A percentile compares a stretch with the other conserved stretches of the same genome.
These are phyloP conservation scores for Maudiozyma saulgeensis DNA, from an alignment of 805 yeast genomes.

Conservation along the genomic window DNA sequence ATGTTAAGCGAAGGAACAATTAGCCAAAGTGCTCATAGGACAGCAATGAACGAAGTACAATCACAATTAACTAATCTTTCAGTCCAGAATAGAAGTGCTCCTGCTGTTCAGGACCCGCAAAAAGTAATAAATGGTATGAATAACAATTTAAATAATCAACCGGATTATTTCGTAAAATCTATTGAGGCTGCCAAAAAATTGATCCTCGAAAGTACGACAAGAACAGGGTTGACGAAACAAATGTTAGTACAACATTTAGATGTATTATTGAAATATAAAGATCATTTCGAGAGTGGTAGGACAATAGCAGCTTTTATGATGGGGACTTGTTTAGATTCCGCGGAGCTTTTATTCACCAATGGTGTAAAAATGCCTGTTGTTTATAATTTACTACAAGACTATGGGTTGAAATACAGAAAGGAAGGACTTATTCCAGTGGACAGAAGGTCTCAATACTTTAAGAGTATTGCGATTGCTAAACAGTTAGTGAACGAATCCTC, in stretches of 20 bases:
- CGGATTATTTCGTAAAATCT: slow-evolving; percentile 11
- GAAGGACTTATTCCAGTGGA: slow-evolving; percentile 10
- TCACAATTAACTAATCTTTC: slow-evolving; percentile 10
- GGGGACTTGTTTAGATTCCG: slow-evolving; percentile 15
- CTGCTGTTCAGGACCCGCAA: slow-evolving; percentile 3
- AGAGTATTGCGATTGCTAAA: slow-evolving; percentile 22
- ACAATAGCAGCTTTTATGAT: slow-evolving; percentile 5
- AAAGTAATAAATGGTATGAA: slow-evolving; percentile 1
- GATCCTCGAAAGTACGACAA: slow-evolving; percentile 10
- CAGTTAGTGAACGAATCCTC: slow-evolving; percentile 17
- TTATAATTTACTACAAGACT: slow-evolving; percentile 20
- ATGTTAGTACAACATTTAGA: slow-evolving; percentile 13
- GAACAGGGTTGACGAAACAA: slow-evolving; percentile 13
- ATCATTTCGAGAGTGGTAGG: slow-evolving; percentile 11
- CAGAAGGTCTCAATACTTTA: slow-evolving; percentile 20
- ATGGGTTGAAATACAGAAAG: slow-evolving; percentile 16
- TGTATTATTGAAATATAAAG: slow-evolving; percentile 10
- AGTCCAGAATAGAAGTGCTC: not conserved
- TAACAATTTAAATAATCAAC: not conserved
- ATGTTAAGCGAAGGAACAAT: slow-evolving; percentile 11
- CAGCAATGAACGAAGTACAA: slow-evolving; percentile 8
- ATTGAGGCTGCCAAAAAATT: slow-evolving; percentile 15
- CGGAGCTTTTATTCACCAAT: slow-evolving; percentile 17
- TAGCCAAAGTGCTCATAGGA: slow-evolving; percentile 4
- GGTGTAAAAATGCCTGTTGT: slow-evolving; percentile 26